Evolutionary conservation across 2,329 filamentous ascomycete genomes (phyloP), one percentile per base, ranked within the genome.

Genomic region (Coniochaeta sp.): DNA sequence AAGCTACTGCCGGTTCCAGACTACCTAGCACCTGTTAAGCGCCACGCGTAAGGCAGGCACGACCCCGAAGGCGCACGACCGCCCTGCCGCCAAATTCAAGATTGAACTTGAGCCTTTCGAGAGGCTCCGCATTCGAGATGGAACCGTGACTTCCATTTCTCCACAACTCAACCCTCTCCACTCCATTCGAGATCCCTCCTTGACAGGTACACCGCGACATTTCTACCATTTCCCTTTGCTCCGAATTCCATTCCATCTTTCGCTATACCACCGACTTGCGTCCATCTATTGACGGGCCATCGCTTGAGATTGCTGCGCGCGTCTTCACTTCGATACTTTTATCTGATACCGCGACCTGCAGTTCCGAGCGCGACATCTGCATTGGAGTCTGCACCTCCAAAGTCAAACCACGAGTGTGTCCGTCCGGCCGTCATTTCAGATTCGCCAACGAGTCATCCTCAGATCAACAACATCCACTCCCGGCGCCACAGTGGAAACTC

Each of bases 1-100:
- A 48, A 31, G 28, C 28, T n/a, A n/a, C 45, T n/a, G 45, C 45
- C 45, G 28, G 45, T 48, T 48, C 30, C 12, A 48, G 45, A 26
- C 45, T 48, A 31, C 16, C n/a, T n/a, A 13, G 3, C 24, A 28
- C 45, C 2, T n/a, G n/a, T 31, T 48, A 48, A 31, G 24, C 45
- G 45, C 45, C 45, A 48, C 26, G 38, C 38, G 38, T 22, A 42
- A 24, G 38, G 38, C 38, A 42, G 38, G 38, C 38, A 42, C 14
- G 31, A 33, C 31, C 31, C 31, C 31, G 31, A 33, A 14, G 6
- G 9, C 10, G 9, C n/a, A n/a, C n/a, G n/a, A n/a, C n/a, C n/a
- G n/a, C n/a, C n/a, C n/a, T 10, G 22, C 38, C 18, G 38, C 38
- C 38, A 42, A 20, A 20, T 40, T 8, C 9, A 40, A 4, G 31